phyloP scores from a whole-genome alignment of 208 protist genomes.

The Leishmania gerbilli region DNA sequence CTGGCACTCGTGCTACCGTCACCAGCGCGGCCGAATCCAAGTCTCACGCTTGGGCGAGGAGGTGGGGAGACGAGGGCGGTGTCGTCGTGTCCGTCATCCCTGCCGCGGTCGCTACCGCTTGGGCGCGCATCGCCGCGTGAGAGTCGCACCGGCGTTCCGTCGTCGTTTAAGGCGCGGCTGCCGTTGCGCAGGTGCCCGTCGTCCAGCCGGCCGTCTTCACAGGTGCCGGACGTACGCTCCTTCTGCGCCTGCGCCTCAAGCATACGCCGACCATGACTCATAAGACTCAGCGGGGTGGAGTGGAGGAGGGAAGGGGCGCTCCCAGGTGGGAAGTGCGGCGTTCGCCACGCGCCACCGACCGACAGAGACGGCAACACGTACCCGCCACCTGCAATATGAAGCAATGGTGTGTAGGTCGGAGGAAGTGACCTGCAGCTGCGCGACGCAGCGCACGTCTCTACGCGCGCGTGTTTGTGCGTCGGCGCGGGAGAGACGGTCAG shows the following conservation, averaged over 20 bases:
- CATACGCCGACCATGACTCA: slow-evolving; percentile 54
- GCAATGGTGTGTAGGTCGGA: neutral
- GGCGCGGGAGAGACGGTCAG: neutral
- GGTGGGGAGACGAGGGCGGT: slow-evolving; percentile 1
- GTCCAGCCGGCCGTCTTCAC: slow-evolving; percentile 18
- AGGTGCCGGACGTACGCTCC: slow-evolving; percentile 23
- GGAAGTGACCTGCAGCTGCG: neutral
- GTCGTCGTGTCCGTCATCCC: slow-evolving; percentile 1
- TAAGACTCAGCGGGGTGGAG: slow-evolving; percentile 7
- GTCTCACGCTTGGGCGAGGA: neutral
- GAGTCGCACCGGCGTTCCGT: slow-evolving; percentile 31
- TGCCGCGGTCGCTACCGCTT: neutral
- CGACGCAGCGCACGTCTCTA: neutral
- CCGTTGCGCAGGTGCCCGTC: slow-evolving; percentile 31
- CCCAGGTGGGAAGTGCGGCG: neutral
- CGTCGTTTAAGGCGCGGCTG: slow-evolving; percentile 21
- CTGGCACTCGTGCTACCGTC: neutral
- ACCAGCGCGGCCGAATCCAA: neutral
- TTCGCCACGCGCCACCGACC: neutral
- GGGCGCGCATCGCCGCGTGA: neutral
- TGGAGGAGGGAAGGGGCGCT: neutral
- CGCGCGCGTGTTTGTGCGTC: neutral
- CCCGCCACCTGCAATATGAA: neutral
- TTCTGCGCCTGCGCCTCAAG: slow-evolving; percentile 53
- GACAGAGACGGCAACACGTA: neutral